Base-by-base conservation (phyloP, 176 grass and related monocot genomes). In the Oryza meridionalis region DNA sequence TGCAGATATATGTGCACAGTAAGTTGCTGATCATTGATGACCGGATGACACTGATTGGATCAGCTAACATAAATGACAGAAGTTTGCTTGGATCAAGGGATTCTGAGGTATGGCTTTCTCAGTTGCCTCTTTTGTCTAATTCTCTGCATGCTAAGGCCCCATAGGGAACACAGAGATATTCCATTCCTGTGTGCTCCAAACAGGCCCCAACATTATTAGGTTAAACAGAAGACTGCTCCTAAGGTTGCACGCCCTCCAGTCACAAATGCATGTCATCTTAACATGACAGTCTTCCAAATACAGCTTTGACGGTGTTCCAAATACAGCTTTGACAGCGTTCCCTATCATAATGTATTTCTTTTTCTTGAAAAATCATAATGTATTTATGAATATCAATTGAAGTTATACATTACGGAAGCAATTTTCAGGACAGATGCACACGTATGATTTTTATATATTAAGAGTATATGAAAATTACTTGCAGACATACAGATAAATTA, bases 21-120 rank as follows among this genome's bases (percentile, higher is more conserved):
- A 97, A 97, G 80, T 81, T 96, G 88, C 93, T 96, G 94, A 86
- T 96, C 72, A 88, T 96, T 75, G 94, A 96, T 44, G 94, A 97
- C 64, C 78, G 81, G 50, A 83, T 88, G 75, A 79, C 89, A 44
- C 62, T 97, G 58, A 91, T 97, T 78, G 94, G 94, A 81, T 97
- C 94, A 19, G 94, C 94, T 67, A 97, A 97, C 84, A 86, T 97
- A 89, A 97, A 97, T 44, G 94, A 97, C 77, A 87, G 94, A 84
- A 97, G 94, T 66, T 90, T 97, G 75, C 89, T 93, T 76, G 94
- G 91, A 70, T 91, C 91, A 69, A 93, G 94, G 78, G 91, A 97
- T 79, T 97, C 94, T 27, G 91, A 97, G 94, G 94, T 93, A 91
- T 70, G n/a, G 17, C 38, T 78, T 61, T 72, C 49, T 79, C n/a